Conservation (phyloP, 108 stramenopile genomes). For the Fistulifera pelliculosa region DNA sequence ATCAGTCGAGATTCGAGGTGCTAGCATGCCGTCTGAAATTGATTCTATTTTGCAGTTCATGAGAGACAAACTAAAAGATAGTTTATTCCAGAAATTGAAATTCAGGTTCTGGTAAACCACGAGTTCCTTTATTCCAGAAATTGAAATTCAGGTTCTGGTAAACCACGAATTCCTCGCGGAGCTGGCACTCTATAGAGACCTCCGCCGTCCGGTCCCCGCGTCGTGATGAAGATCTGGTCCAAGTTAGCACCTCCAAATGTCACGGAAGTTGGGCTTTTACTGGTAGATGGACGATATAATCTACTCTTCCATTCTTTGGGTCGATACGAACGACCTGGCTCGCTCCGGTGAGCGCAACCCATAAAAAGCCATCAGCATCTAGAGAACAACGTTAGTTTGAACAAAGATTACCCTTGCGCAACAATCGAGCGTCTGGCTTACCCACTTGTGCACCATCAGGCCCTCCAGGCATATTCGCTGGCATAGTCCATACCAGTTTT, state of each 20-base stretch:
- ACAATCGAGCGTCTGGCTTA: neutral
- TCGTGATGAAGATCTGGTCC: conserved; percentile 64
- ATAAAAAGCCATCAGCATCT: conserved; percentile 47
- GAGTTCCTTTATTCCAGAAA: conserved; percentile 20
- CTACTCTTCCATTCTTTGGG: conserved; percentile 28
- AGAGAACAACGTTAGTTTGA: neutral
- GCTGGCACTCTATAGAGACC: conserved; percentile 51
- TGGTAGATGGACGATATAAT: conserved; percentile 39
- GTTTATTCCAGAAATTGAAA: conserved; percentile 9
- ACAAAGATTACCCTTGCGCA: neutral
- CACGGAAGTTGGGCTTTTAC: conserved; percentile 46
- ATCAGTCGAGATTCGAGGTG: conserved; percentile 46
- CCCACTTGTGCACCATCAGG: conserved; percentile 57
- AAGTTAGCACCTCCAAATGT: conserved; percentile 55
- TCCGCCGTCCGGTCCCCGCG: conserved; percentile 56
- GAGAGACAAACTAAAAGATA: too few relatives aligned
- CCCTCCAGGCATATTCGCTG: conserved; percentile 31
- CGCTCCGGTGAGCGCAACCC: conserved; percentile 57
- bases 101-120: conserved; percentile 60
- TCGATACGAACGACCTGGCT: conserved; percentile 40
- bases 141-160: conserved; percentile 59
- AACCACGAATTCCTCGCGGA: conserved; percentile 47
- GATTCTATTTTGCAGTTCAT: conserved; percentile 23
- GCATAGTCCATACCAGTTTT: conserved; percentile 45
- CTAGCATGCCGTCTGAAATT: conserved; percentile 41